Conservation (phyloP, 2,329 filamentous ascomycete species). For the Aspergillus sp. region DNA sequence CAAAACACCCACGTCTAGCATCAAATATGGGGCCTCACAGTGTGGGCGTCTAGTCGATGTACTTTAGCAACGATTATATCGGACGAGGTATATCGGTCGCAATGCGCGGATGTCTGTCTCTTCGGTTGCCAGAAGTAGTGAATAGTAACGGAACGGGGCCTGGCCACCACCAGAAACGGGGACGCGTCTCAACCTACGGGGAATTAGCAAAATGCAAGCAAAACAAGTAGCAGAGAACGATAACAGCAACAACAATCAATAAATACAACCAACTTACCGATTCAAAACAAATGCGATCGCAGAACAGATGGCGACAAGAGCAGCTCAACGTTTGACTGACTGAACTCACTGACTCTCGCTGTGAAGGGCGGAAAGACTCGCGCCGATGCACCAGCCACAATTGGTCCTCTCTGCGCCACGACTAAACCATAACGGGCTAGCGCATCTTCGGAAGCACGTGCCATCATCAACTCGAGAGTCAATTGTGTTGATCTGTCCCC, state of each 20-base stretch:
- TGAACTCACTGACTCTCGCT: background rate
- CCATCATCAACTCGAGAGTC: background rate
- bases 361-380: conserved; percentile 1
- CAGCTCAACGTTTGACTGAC: background rate
- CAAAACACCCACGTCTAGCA: background rate
- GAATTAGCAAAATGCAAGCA: background rate
- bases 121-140: background rate
- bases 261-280: background rate
- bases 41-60: too few relatives aligned
- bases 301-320: background rate
- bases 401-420: background rate
- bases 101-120: background rate
- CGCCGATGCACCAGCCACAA: background rate
- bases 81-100: background rate
- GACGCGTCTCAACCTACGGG: conserved; percentile 1
- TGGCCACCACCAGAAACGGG: background rate
- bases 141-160: background rate
- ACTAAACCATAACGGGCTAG: background rate
- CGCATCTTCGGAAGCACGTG: background rate
- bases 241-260: background rate
- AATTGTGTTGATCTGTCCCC: too few relatives aligned
- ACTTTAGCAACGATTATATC: too few relatives aligned
- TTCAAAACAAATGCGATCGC: background rate
- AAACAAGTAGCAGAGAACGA: background rate
- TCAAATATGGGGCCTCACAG: too few relatives aligned